Evolutionary conservation across 78 protist genomes (phyloP), one percentile per base, ranked within the genome.

Genomic region (Emiliania huxleyi): DNA sequence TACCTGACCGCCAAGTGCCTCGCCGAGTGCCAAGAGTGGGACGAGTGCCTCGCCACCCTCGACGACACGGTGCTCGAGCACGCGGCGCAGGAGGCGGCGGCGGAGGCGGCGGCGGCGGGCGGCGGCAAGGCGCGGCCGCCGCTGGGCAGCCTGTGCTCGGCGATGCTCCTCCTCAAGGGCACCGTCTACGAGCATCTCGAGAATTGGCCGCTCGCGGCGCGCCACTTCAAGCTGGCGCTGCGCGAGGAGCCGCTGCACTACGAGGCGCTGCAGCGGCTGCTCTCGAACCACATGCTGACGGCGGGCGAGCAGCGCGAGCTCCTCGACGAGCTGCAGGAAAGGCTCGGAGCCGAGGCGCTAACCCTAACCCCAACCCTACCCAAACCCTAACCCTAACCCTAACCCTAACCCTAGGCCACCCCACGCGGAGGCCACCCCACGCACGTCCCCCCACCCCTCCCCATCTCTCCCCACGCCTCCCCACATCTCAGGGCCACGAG

Each of bases 181-280:
- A 2, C 23, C 37, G 93, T 43, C 38, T 43, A 91, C 93, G 87
- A 73, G 85, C 62, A 87, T 38, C 83, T 33, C 26, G 93, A 91
- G 55, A 45, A 75, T 42, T 29, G 87, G 73, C 52, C 73, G 56
- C 93, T 55, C 75, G 93, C 93, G 29, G 85, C 81, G 35, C 23
- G n/a, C 46, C 35, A 3, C 55, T 91, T 73, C 85, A 44, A 0
- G 43, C 26, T 0, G 26, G 84, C 93, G 2, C 42, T 75, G 38
- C 37, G 25, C 19, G 88, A 1, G 22, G 93, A 91, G 79, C 33
- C 69, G 62, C 43, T 42, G 11, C 46, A 79, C 93, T 11, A 35
- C 87, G 87, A 91, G 87, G 93, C 93, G 43, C 25, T 91, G 22
- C 18, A 91, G 42, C 29, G 55, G 37, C 56, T 91, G 38, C 25